Evolutionary conservation across 2,329 filamentous ascomycete species (phyloP).

Genomic region (Ophiobolus disseminans): DNA sequence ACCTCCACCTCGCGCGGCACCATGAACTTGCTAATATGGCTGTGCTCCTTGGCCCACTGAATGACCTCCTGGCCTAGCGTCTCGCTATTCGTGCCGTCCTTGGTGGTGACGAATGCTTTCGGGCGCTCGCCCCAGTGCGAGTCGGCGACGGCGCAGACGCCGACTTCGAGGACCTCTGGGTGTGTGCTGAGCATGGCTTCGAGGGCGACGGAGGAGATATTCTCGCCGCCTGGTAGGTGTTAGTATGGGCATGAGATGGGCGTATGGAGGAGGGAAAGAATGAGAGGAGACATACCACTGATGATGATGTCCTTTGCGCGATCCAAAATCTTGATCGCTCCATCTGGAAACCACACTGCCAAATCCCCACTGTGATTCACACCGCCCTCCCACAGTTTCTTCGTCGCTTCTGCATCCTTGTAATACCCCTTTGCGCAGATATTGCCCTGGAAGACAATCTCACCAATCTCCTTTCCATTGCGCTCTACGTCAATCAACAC

Average conservation of each 20-base stretch:
- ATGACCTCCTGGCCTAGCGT: conserved; percentile 74
- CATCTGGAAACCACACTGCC: conserved; percentile 91
- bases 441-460: conserved; percentile 88
- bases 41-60: conserved; percentile 81
- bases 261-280: not conserved
- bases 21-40: conserved; percentile 90
- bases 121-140: conserved; percentile 95
- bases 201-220: conserved; percentile 92
- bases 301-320: conserved; percentile 98
- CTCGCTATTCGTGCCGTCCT: conserved; percentile 61
- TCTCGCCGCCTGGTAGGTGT: conserved; percentile 77
- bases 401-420: conserved; percentile 85
- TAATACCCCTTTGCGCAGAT: conserved; percentile 93
- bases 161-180: conserved; percentile 87
- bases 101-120: conserved; percentile 88
- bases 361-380: conserved; percentile 89
- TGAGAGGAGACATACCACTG: conserved; percentile 65
- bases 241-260: not conserved
- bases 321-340: conserved; percentile 89
- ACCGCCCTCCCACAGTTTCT: conserved; percentile 85
- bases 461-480: conserved; percentile 78
- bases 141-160: conserved; percentile 86
- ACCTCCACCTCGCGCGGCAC: conserved; percentile 76
- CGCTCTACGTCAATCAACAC: conserved; percentile 71
- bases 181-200: conserved; percentile 90